phyloP scores from a whole-genome alignment of 495 filamentous ascomycete species.

The Cudoniella acicularis region DNA sequence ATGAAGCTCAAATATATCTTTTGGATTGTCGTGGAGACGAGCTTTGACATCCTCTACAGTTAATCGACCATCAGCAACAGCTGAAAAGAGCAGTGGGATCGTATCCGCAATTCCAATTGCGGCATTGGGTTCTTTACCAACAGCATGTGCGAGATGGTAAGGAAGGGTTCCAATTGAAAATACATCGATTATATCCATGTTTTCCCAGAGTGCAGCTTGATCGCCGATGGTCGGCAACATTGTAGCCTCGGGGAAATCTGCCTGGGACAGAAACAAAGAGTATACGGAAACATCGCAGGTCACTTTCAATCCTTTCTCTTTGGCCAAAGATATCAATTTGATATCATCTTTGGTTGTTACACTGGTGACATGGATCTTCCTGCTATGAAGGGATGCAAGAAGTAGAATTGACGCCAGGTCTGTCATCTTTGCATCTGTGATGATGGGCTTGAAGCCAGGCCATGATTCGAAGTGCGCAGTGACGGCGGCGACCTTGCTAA shows the following conservation, averaged over 20 bases:
- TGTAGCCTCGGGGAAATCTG: conserved; percentile 67
- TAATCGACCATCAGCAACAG: conserved; percentile 70
- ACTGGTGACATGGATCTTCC: conserved; percentile 80
- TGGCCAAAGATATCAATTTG: conserved; percentile 72
- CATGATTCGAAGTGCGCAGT: conserved; percentile 78
- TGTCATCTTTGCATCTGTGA: conserved; percentile 81
- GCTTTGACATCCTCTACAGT: conserved; percentile 69
- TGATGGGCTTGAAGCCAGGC: conserved; percentile 77
- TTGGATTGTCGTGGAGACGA: conserved; percentile 76
- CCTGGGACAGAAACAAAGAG: conserved; percentile 71
- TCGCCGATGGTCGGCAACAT: conserved; percentile 67
- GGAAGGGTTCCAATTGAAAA: conserved; percentile 83
- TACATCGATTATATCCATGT: conserved; percentile 72
- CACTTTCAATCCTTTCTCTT: conserved; percentile 78
- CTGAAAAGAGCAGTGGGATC: conserved; percentile 73
- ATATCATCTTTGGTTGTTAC: conserved; percentile 83
- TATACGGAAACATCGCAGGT: conserved; percentile 84
- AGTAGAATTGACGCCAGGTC: conserved; percentile 78
- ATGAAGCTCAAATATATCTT: conserved; percentile 82
- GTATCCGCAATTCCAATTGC: conserved; percentile 71
- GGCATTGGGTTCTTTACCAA: conserved; percentile 45
- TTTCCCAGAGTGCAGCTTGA: conserved; percentile 76
- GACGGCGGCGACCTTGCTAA: conserved; percentile 80
- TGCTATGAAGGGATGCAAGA: conserved; percentile 76
- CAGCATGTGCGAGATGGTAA: conserved; percentile 65